Evolutionary conservation across 345 rosid species (phyloP).

Genomic region (Jatropha curcas): DNA sequence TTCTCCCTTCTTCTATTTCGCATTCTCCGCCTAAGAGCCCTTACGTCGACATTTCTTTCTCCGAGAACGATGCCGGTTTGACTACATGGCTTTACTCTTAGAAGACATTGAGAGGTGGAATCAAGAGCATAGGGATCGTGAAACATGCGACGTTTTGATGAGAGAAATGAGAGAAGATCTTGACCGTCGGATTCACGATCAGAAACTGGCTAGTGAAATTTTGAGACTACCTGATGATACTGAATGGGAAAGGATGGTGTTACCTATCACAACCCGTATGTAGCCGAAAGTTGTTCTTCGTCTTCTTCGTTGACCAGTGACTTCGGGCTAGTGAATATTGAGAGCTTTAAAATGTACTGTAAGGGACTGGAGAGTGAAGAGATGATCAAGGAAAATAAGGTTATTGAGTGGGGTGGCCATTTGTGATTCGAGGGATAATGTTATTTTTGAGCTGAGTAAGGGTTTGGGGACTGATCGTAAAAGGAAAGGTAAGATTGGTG

Average conservation of each 20-base stretch:
- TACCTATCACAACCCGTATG: slow-evolving; percentile 46
- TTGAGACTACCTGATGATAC: slow-evolving; percentile 45
- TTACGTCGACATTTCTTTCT: background rate
- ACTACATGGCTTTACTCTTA: slow-evolving; percentile 37
- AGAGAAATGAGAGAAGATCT: slow-evolving; percentile 42
- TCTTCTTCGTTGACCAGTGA: slow-evolving; percentile 1
- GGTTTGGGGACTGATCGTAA: background rate
- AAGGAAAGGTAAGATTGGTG: slow-evolving; percentile 17
- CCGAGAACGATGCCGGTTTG: slow-evolving; percentile 11
- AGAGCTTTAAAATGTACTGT: slow-evolving; percentile 25
- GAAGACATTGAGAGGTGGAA: slow-evolving; percentile 47
- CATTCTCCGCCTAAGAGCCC: slow-evolving; percentile 8
- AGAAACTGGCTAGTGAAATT: slow-evolving; percentile 53
- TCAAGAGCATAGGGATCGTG: slow-evolving; percentile 51
- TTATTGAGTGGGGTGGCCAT: slow-evolving; percentile 30
- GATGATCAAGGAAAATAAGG: slow-evolving; percentile 25
- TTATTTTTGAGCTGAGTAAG: slow-evolving; percentile 31
- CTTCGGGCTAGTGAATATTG: background rate
- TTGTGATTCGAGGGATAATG: slow-evolving; percentile 35
- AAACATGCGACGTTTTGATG: slow-evolving; percentile 31
- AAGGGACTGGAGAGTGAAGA: slow-evolving; percentile 41
- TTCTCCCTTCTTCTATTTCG: slow-evolving; percentile 12
- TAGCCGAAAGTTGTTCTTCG: background rate
- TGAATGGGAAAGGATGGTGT: slow-evolving; percentile 61
- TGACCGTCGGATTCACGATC: slow-evolving; percentile 64